Evolutionary conservation across 2,329 filamentous ascomycete genomes (phyloP), one percentile per base, ranked within the genome.

Genomic region (Aspergillus neotritici): DNA sequence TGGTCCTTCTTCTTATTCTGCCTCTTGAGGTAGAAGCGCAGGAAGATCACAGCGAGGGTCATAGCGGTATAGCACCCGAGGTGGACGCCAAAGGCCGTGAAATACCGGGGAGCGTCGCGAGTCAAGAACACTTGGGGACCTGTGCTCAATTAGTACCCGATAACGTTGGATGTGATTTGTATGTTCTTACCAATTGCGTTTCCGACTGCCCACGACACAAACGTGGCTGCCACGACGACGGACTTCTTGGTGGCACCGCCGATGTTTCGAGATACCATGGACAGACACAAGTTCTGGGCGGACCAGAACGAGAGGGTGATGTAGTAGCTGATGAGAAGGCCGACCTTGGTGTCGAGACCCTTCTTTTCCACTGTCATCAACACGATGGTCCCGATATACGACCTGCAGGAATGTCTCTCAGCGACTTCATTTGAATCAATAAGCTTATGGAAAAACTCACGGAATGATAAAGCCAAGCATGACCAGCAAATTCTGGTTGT

Each of bases 251-350:
- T 87, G 53, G 85, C 82, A 0, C 84, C 84, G 17, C 80, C 84
- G 8, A 86, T 70, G 56, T 87, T 87, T 12, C 83, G 75, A 0
- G 79, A 79, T 44, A 86, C 74, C 70, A 87, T 75, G 11, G 80
- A 82, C 53, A 87, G 74, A 6, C 76, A 71, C 10, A 87, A 69
- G 2, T 80, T 84, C 55, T 84, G 79, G 0, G 83, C 83, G 0
- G 84, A 82, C 84, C 84, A 88, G 75, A 89, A 89, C 4, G 82
- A 86, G 13, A 87, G 73, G 0, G 80, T 83, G 48, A 88, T 83
- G 67, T 88, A 89, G 71, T 88, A 89, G 56, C 75, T 78, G 56
- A 88, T 78, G 11, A 88, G 68, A 0, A 89, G 73, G 5, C 84
- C 84, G 21, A 82, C 74, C 63, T 83, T 76, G 31, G 79, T 80